phyloP scores from a whole-genome alignment of 1,139 yeast species.

The Candida sanyaensis region DNA sequence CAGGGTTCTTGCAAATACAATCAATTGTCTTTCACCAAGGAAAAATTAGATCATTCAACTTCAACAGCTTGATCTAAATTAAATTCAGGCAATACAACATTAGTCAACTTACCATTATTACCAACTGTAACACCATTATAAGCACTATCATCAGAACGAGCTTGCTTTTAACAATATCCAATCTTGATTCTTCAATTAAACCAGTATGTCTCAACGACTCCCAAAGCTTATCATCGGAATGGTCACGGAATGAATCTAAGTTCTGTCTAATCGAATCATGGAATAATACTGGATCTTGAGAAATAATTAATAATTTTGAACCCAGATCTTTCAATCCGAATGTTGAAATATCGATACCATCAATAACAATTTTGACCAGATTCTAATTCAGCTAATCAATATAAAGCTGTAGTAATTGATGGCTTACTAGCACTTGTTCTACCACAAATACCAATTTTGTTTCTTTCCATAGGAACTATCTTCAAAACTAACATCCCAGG shows the following conservation, averaged over 20 bases:
- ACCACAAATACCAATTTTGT: constrained; percentile 76
- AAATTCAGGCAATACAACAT: constrained; percentile 33
- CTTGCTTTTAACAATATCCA: constrained; percentile 21
- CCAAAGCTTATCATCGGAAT: constrained; percentile 34
- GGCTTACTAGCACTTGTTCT: constrained; percentile 84
- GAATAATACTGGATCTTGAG: constrained; percentile 92
- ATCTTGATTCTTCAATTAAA: constrained; percentile 24
- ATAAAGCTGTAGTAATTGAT: constrained; percentile 66
- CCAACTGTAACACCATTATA: neutral
- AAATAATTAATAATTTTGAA: constrained; percentile 78
- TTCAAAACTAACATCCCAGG: constrained; percentile 52
- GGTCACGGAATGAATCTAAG: constrained; percentile 62
- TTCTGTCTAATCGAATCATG: constrained; percentile 80
- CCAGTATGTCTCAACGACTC: constrained; percentile 37
- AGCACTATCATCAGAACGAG: constrained; percentile 10
- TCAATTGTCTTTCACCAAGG: constrained; percentile 42
- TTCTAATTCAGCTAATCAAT: constrained; percentile 57
- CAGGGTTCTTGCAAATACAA: constrained; percentile 44
- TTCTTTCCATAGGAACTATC: constrained; percentile 59
- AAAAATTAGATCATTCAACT: constrained; percentile 42
- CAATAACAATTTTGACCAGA: constrained; percentile 57
- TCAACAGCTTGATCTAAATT: constrained; percentile 40
- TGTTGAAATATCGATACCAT: constrained; percentile 58
- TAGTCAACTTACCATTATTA: constrained; percentile 12
- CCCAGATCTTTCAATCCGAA: constrained; percentile 80